Conservation (phyloP, 140 eudicot species). For the Stevia rebaudiana region DNA sequence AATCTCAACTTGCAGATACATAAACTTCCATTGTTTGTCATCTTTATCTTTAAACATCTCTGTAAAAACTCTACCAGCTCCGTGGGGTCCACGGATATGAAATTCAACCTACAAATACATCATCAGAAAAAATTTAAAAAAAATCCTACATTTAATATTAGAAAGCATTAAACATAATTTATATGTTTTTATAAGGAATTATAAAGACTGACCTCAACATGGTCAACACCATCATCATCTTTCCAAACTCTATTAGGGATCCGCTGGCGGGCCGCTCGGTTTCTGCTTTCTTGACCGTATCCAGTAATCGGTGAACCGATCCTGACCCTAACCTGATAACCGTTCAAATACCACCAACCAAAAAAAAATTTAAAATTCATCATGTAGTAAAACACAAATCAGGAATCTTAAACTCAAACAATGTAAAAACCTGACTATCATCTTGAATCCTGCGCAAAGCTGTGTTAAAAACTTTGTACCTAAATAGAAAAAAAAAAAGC, state of each 20-base stretch:
- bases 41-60: constrained; percentile 85
- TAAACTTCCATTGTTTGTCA: constrained; percentile 87
- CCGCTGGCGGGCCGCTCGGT: constrained; percentile 92
- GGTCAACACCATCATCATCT: constrained; percentile 87
- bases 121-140: not conserved
- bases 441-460: constrained; percentile 77
- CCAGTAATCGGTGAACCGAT: constrained; percentile 93
- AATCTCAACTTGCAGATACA: constrained; percentile 74
- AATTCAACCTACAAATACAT: constrained; percentile 53
- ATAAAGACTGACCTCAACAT: constrained; percentile 54
- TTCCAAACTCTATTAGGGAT: constrained; percentile 71
- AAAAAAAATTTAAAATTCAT: not conserved
- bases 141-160: not conserved
- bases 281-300: constrained; percentile 86
- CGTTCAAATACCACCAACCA: not conserved
- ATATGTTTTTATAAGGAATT: not conserved
- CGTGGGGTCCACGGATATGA: constrained; percentile 85
- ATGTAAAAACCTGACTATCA: constrained; percentile 69
- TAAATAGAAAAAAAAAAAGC: constrained; percentile 11
- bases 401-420: not conserved
- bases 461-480: constrained; percentile 90
- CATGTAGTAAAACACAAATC: not conserved
- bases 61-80: constrained; percentile 63
- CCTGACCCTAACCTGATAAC: constrained; percentile 63
- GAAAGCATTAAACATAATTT: too few relatives aligned